Evolutionary conservation across 352 stramenopile species (phyloP).

Genomic region (Peronospora farinosa): DNA sequence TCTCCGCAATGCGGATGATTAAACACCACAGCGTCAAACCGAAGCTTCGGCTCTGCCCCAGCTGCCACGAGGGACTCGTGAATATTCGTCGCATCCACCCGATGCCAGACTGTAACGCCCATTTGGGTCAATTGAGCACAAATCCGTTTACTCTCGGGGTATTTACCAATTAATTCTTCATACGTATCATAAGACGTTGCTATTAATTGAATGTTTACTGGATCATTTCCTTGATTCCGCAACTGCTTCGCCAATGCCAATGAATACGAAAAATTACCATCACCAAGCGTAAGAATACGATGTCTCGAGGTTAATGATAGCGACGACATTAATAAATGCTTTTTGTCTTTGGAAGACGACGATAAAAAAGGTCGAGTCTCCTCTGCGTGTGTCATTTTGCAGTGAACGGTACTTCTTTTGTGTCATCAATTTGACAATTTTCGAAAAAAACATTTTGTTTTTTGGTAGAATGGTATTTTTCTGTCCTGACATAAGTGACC

Average conservation of each 20-base stretch:
- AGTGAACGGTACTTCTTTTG: neutral
- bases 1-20: conserved; percentile 91
- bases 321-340: neutral
- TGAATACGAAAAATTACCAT: conserved; percentile 93
- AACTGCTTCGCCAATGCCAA: conserved; percentile 52
- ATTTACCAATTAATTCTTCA: conserved; percentile 57
- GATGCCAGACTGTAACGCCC: conserved; percentile 43
- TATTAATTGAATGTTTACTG: conserved; percentile 20
- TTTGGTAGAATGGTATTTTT: too few relatives aligned
- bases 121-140: conserved; percentile 36
- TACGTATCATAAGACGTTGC: conserved; percentile 63
- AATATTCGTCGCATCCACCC: conserved; percentile 64
- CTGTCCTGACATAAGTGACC: too few relatives aligned
- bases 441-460: too few relatives aligned
- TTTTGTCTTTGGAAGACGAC: neutral
- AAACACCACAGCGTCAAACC: conserved; percentile 87
- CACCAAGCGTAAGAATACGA: conserved; percentile 82
- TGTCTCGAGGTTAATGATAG: neutral
- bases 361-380: neutral
- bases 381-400: conserved; percentile 5
- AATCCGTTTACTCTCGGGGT: conserved; percentile 42
- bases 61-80: conserved; percentile 28
- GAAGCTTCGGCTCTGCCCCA: conserved; percentile 5
- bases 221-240: conserved; percentile 8
- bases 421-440: too few relatives aligned